A percentile compares a stretch with the other conserved stretches of the same genome.
Evolutionary conservation across 139 green algal genomes (phyloP).

Genomic region (Closterium sp.): DNA sequence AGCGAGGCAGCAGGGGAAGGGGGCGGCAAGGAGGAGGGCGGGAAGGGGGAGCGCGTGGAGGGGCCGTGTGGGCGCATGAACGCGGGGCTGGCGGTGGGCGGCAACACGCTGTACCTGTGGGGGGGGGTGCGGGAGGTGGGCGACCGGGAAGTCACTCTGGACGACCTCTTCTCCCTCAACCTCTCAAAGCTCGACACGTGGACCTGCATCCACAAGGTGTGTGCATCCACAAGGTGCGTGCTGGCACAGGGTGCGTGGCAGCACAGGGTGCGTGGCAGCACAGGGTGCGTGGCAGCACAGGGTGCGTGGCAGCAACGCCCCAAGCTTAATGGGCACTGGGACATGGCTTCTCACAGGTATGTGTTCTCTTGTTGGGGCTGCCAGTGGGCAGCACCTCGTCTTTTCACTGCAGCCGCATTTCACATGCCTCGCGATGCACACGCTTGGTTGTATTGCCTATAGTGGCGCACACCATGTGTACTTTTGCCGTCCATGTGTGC

Average conservation of each 20-base stretch:
- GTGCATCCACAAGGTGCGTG: no score
- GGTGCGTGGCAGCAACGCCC: no score
- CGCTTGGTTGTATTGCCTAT: neutral
- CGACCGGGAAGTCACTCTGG: conserved; percentile 80
- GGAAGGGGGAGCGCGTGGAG: conserved; percentile 5
- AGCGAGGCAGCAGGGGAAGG: conserved; percentile 12
- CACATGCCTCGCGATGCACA: no score
- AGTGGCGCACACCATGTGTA: neutral
- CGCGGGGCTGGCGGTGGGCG: conserved; percentile 65
- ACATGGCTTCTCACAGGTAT: no score
- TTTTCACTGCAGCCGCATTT: no score
- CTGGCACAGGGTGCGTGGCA: no score
- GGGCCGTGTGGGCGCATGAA: conserved; percentile 76
- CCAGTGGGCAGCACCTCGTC: no score
- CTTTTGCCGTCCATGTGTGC: neutral
- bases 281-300: no score
- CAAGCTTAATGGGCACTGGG: no score
- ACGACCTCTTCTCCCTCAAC: conserved; percentile 91
- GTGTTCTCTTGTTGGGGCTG: no score
- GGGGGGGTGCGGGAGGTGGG: conserved; percentile 85
- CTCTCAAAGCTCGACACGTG: conserved; percentile 56
- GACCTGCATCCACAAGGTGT: conserved; percentile 41
- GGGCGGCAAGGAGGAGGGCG: conserved; percentile 6
- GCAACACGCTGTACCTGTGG: conserved; percentile 83
- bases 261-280: no score